Conservation (phyloP, 2,329 filamentous ascomycete genomes). For the Trichoderma sp. region DNA sequence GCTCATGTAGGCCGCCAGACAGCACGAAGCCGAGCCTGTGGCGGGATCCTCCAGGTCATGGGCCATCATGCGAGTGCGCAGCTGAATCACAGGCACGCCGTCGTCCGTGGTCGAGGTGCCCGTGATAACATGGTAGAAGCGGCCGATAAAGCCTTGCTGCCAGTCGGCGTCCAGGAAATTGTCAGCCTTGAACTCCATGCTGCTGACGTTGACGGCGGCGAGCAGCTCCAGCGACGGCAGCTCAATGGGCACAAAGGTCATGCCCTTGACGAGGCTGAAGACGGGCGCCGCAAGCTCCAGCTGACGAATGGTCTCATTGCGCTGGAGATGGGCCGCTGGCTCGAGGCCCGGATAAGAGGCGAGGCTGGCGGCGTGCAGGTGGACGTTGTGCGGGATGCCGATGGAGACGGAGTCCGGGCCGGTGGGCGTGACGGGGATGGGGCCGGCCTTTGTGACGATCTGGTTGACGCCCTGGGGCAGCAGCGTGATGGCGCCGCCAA, state of each 20-base stretch:
- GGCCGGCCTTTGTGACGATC: slow-evolving; percentile 60
- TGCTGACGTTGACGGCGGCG: slow-evolving; percentile 42
- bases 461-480: slow-evolving; percentile 46
- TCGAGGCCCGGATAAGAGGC: slow-evolving; percentile 36
- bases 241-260: slow-evolving; percentile 71
- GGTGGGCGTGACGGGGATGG: slow-evolving; percentile 50
- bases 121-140: slow-evolving; percentile 63
- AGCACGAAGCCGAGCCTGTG: slow-evolving; percentile 65
- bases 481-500: slow-evolving; percentile 59
- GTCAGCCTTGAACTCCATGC: slow-evolving; percentile 40
- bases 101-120: slow-evolving; percentile 38
- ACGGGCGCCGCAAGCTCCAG: slow-evolving; percentile 51
- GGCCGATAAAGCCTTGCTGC: slow-evolving; percentile 55
- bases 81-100: slow-evolving; percentile 36
- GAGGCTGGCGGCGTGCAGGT: slow-evolving; percentile 56
- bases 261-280: slow-evolving; percentile 71
- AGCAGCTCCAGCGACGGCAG: slow-evolving; percentile 65
- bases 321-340: slow-evolving; percentile 37
- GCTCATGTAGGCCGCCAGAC: slow-evolving; percentile 59
- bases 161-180: slow-evolving; percentile 59
- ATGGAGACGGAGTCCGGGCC: slow-evolving; percentile 58
- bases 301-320: slow-evolving; percentile 38
- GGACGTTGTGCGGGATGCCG: slow-evolving; percentile 68
- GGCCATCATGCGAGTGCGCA: slow-evolving; percentile 66
- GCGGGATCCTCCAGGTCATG: slow-evolving; percentile 60